Evolutionary conservation across 345 rosid genomes (phyloP), one percentile per base, ranked within the genome.

Genomic region (Aethionema arabicum): DNA sequence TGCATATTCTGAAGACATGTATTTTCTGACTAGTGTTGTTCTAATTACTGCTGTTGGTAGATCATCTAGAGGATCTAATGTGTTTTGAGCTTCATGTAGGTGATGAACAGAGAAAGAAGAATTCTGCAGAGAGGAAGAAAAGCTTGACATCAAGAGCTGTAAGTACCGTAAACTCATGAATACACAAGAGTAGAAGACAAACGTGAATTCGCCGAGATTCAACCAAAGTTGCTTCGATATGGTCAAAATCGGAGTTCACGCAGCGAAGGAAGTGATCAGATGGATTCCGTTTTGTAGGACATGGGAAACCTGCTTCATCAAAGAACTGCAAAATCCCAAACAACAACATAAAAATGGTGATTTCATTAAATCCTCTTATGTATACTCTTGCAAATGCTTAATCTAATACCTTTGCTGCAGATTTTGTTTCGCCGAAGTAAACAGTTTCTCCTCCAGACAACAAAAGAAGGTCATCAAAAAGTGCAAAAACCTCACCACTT

Each of bases 181-280:
- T 56, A 41, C 38, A 62, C 10, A 16, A 47, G 1, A 48, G 58
- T 46, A 32, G 65, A 56, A 49, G 7, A 43, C 76, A 52, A 43
- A 62, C 82, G 7, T 78, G 67, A 38, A 68, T 75, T 59, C 80
- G 56, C 15, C 36, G 42, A 55, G 81, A 76, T 69, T 61, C 78
- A 56, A 33, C 53, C 44, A 79, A 44, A 59, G 81, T 57, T n/a
- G 74, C 74, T 29, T 72, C 63, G 56, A 85, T 42, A 40, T 64
- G 13, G 56, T 87, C 86, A 33, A 87, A 87, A 55, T 87, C 95
- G 4, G 90, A 76, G 58, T 84, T 84, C 27, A 84, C 74, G 53
- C 86, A 82, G 10, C 81, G 78, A 39, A 87, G 86, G 70, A 84
- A 87, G 53, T 87, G 95, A 42, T 87, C 95, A 1, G 88, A 78